These are phyloP conservation scores for Microbotryum saponariae DNA, from an alignment of 1,284 basidiomycete species.

Conservation along the genomic window DNA sequence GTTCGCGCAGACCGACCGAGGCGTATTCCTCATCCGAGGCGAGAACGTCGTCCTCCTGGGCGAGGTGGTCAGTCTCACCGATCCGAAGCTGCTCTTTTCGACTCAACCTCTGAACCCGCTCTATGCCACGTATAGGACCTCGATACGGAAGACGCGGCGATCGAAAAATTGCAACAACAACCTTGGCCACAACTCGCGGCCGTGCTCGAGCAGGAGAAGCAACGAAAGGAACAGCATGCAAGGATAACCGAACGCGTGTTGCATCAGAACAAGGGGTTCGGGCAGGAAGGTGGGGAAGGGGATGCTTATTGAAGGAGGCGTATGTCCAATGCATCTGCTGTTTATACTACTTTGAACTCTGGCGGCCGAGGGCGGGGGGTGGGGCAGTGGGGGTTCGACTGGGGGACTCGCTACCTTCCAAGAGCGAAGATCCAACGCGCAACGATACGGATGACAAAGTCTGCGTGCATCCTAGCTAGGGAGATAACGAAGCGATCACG, in stretches of 20 bases:
- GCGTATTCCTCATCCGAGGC: conserved; percentile 88
- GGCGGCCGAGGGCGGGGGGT: no score
- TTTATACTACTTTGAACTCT: no score
- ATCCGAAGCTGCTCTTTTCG: not conserved
- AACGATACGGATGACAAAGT: no score
- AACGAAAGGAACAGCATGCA: conserved; percentile 47
- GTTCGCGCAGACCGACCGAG: conserved; percentile 75
- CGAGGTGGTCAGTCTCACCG: conserved; percentile 69
- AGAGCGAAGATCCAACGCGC: no score
- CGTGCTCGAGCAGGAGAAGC: conserved; percentile 57
- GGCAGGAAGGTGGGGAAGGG: conserved; percentile 82
- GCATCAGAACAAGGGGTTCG: conserved; percentile 70
- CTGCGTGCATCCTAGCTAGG: no score
- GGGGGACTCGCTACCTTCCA: no score
- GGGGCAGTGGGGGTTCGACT: no score
- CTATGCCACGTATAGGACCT: conserved; percentile 59
- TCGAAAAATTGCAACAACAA: conserved; percentile 62
- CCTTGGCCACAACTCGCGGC: conserved; percentile 54
- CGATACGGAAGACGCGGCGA: conserved; percentile 73
- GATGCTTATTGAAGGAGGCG: conserved; percentile 58
- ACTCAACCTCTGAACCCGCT: not conserved
- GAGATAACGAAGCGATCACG: no score
- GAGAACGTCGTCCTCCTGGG: conserved; percentile 97
- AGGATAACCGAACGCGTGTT: conserved; percentile 54
- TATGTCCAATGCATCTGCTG: no score